Percentiles rank a stretch among this genome's conserved stretches.
phyloP scores from a whole-genome alignment of 306 rosid species.

The Begonia peltatifolia region DNA sequence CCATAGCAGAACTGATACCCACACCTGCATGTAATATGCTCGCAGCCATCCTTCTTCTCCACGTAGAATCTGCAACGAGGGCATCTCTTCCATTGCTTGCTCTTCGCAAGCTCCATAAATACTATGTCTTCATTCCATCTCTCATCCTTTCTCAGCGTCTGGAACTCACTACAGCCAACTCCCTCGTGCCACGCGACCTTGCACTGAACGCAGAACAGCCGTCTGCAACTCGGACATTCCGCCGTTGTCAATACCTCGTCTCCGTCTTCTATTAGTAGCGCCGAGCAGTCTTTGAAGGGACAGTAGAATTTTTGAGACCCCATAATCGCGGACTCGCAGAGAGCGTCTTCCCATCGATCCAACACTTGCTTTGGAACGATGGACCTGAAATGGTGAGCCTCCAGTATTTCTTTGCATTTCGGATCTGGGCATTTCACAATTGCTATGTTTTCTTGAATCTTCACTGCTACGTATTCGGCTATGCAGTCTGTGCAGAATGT shows the following conservation, averaged over 20 bases:
- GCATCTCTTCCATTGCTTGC: conserved; percentile 37
- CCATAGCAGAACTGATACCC: conserved; percentile 25
- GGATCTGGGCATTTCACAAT: conserved; percentile 41
- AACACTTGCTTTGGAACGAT: conserved; percentile 33
- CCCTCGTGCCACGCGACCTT: conserved; percentile 47
- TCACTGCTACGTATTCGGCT: conserved; percentile 23
- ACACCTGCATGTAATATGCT: conserved; percentile 47
- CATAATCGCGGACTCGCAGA: conserved; percentile 29
- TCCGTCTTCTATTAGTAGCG: conserved; percentile 30
- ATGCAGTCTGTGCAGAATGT: conserved; percentile 34
- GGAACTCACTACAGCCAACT: conserved; percentile 28
- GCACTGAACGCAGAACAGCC: conserved; percentile 52
- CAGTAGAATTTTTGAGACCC: conserved; percentile 29
- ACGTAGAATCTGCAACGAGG: conserved; percentile 34
- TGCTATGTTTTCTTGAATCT: conserved; percentile 28
- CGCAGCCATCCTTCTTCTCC: conserved; percentile 29
- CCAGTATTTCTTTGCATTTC: conserved; percentile 27
- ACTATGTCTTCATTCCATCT: conserved; percentile 27
- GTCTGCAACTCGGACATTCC: conserved; percentile 36
- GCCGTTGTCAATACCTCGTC: conserved; percentile 24
- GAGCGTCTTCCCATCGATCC: conserved; percentile 43
- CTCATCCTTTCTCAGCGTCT: conserved; percentile 8
- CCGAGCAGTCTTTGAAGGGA: conserved; percentile 43
- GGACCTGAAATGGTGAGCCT: conserved; percentile 20
- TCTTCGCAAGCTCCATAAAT: conserved; percentile 33